Evolutionary conservation across 495 filamentous ascomycete species (phyloP), one percentile per base, ranked within the genome.

Genomic region (Gamarada debralockiae): DNA sequence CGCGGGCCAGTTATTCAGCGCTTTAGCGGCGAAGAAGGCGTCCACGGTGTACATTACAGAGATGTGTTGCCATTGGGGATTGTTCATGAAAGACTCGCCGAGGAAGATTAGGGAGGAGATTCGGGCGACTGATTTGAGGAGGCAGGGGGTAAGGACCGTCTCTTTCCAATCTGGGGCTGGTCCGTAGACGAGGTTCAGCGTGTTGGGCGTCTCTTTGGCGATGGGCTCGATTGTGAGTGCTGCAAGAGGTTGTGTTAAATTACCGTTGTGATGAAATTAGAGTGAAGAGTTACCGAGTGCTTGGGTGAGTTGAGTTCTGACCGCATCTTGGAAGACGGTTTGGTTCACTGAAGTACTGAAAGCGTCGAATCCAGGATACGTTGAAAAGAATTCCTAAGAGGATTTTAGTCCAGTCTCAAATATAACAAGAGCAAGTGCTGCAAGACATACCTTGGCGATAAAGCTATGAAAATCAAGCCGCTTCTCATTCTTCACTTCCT

Each of bases 101-200:
- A 77, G 56, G 48, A 79, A 78, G n/a, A 76, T 63, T 18, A 69
- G 60, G 2, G 73, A 70, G 2, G 75, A 74, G 9, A 74, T 61
- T 14, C 71, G 71, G 12, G 72, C 70, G 27, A 80, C 64, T n/a
- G 76, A 42, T 5, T 67, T 52, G 21, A 74, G 62, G 34, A 74
- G n/a, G n/a, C n/a, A n/a, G n/a, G n/a, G n/a, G n/a, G n/a, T n/a
- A n/a, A n/a, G n/a, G n/a, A n/a, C n/a, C n/a, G n/a, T n/a, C n/a
- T n/a, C n/a, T n/a, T n/a, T n/a, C n/a, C n/a, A n/a, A n/a, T n/a
- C n/a, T n/a, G n/a, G n/a, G n/a, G n/a, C n/a, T n/a, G n/a, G n/a
- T 2, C 67, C 67, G 15, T 46, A 69, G 7, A 68, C 62, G 20
- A 73, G 68, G 43, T 71, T 61, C 18, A 76, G 29, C 9, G 67